Evolutionary conservation across 768 basidiomycete species (phyloP).

Genomic region (Naganishia antarctica): DNA sequence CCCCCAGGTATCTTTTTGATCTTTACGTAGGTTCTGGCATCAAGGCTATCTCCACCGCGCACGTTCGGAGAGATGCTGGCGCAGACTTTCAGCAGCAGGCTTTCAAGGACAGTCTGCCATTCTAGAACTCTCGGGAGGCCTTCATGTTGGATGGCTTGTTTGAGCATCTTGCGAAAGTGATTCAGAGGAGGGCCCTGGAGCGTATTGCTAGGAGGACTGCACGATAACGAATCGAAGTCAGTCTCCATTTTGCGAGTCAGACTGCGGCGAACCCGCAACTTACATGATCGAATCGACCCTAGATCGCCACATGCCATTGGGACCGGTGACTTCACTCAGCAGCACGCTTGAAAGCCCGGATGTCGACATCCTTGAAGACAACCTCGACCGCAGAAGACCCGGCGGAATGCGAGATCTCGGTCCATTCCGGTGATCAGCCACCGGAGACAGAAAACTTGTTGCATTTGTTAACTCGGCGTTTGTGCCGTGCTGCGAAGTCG

Average conservation of each 20-base stretch:
- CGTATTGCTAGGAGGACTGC: slow-evolving; percentile 54
- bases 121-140: slow-evolving; percentile 73
- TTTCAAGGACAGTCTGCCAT: slow-evolving; percentile 82
- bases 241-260: not conserved
- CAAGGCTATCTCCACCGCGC: slow-evolving; percentile 81
- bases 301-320: slow-evolving; percentile 62
- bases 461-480: not conserved
- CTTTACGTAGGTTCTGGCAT: slow-evolving; percentile 89
- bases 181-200: slow-evolving; percentile 76
- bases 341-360: slow-evolving; percentile 30
- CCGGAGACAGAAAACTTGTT: slow-evolving; percentile 5
- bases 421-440: not conserved
- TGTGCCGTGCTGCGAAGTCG: slow-evolving; percentile 1
- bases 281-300: slow-evolving; percentile 85
- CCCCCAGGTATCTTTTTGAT: slow-evolving; percentile 98
- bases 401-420: not conserved
- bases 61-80: slow-evolving; percentile 58
- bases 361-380: slow-evolving; percentile 26
- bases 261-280: slow-evolving; percentile 44
- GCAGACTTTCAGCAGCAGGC: slow-evolving; percentile 77
- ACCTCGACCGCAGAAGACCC: slow-evolving; percentile 22
- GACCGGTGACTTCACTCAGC: slow-evolving; percentile 36
- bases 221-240: not conserved
- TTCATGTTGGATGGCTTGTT: slow-evolving; percentile 80
- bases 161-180: slow-evolving; percentile 83